Base-by-base conservation (phyloP, 108 stramenopile species). In the Fistulifera solaris region DNA sequence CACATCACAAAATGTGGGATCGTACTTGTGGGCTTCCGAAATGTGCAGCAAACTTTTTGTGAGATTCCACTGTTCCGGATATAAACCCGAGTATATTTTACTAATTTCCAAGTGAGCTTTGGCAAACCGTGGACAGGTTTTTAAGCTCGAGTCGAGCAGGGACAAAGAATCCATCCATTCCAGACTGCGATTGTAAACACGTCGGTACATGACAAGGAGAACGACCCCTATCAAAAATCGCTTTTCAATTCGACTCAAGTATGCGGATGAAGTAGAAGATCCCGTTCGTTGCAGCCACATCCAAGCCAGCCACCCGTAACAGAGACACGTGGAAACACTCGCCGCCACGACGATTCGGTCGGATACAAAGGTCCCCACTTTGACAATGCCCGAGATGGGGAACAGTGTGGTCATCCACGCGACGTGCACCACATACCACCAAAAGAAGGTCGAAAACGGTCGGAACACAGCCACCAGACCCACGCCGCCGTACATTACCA, bases 291-390 rank as follows among this genome's bases (percentile, higher is more conserved):
- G 31, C 0, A 71, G 15, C 50, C 51, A 67, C 6, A 11, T 5
- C 44, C 44, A 45, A 21, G 6, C 3, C 7, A 21, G 21, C 44
- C 16, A 21, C 11, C 44, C 44, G 3, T 68, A 53, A 3, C 75
- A 82, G 4, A 84, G 65, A 22, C 75, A 72, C 18, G 68, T 67
- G 3, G 72, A 80, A 47, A 90, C 75, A 0, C 80, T 78, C 38
- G 71, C 77, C 28, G 89, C 57, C 0, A 90, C 78, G 5, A 78
- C 89, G 18, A 90, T 82, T 13, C 89, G 80, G 68, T 90, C 89
- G 15, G 85, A 75, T 23, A 90, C 63, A 56, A 85, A 90, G 28
- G 89, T 90, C 23, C 89, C 89, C 2, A 90, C 89, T 56, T 84
- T 83, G 62, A 90, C 65, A 40, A 85, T 58, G 2, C 89, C 89